These are phyloP conservation scores for Ichthyophthirius multifiliis DNA, from an alignment of 169 alveolate species.

Conservation along the genomic window DNA sequence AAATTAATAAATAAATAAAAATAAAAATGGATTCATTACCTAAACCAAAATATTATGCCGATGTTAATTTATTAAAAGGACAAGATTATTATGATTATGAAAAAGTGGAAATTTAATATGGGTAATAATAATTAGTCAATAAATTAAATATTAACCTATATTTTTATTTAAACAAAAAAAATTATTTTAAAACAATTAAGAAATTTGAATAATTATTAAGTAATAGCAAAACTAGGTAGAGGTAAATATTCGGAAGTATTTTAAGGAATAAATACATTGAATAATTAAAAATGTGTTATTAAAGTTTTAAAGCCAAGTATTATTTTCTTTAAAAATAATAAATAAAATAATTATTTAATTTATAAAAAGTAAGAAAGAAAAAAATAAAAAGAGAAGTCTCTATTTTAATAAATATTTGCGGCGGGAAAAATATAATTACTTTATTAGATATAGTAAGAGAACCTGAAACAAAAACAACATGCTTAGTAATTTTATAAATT, in stretches of 20 bases:
- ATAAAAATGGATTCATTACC: too few relatives aligned
- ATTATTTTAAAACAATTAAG: constrained; percentile 15
- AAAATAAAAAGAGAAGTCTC: constrained; percentile 59
- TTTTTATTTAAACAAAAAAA: not conserved
- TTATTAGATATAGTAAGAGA: constrained; percentile 51
- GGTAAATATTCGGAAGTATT: constrained; percentile 82
- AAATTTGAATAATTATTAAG: constrained; percentile 59
- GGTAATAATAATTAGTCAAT: not conserved
- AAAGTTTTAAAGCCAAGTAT: constrained; percentile 72
- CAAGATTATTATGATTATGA: constrained; percentile 54
- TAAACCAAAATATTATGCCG: constrained; percentile 48
- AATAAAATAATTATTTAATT: not conserved
- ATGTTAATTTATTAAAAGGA: constrained; percentile 42
- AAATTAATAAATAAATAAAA: too few relatives aligned
- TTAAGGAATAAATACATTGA: constrained; percentile 57
- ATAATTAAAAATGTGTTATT: constrained; percentile 54
- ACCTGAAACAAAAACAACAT: too few relatives aligned
- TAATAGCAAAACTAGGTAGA: constrained; percentile 68
- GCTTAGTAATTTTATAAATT: constrained; percentile 23
- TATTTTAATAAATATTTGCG: constrained; percentile 41
- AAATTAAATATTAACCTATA: too few relatives aligned
- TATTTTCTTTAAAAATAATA: not conserved
- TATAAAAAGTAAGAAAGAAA: constrained; percentile 35
- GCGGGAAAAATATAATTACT: constrained; percentile 53
- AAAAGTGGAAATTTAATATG: constrained; percentile 43